Evolutionary conservation across 1,284 basidiomycete genomes (phyloP).

Genomic region (Porodaedalea pini): DNA sequence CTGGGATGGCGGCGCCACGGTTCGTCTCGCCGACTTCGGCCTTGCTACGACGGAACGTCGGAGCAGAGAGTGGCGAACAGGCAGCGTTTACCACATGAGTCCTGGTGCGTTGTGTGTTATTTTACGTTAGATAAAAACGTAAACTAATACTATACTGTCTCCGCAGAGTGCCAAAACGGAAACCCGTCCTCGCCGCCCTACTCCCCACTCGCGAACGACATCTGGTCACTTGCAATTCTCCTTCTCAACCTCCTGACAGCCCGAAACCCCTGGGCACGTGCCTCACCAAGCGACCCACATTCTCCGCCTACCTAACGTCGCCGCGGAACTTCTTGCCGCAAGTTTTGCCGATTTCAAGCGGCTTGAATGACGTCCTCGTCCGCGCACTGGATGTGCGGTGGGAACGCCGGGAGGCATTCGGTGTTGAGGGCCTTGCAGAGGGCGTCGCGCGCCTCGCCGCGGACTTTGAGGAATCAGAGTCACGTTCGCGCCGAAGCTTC

Average conservation of each 20-base stretch:
- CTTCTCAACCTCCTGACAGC: slow-evolving; percentile 86
- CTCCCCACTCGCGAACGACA: slow-evolving; percentile 74
- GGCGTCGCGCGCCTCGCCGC: slow-evolving; percentile 16
- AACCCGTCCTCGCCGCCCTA: slow-evolving; percentile 49
- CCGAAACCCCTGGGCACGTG: slow-evolving; percentile 84
- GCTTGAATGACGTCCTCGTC: slow-evolving; percentile 53
- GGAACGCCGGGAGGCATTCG: slow-evolving; percentile 19
- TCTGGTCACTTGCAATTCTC: slow-evolving; percentile 89
- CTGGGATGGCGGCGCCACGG: slow-evolving; percentile 48
- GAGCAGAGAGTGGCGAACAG: slow-evolving; percentile 74
- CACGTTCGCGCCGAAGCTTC: slow-evolving; percentile 5
- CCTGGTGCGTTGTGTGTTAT: slow-evolving; percentile 51
- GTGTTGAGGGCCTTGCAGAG: slow-evolving; percentile 17
- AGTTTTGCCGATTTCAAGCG: slow-evolving; percentile 67
- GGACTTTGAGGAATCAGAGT: slow-evolving; percentile 11
- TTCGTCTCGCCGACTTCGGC: slow-evolving; percentile 82
- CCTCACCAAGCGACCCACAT: slow-evolving; percentile 70
- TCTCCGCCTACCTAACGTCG: slow-evolving; percentile 64
- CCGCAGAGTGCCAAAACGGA: slow-evolving; percentile 70
- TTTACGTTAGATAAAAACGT: slow-evolving; percentile 20
- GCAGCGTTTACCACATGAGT: slow-evolving; percentile 79
- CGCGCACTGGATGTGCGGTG: slow-evolving; percentile 25
- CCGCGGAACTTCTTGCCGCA: slow-evolving; percentile 59
- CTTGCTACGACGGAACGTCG: slow-evolving; percentile 67
- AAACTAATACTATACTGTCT: slow-evolving; percentile 7